Evolutionary conservation across 1,284 basidiomycete species (phyloP), one percentile per base, ranked within the genome.

Genomic region (Fomes fomentarius): DNA sequence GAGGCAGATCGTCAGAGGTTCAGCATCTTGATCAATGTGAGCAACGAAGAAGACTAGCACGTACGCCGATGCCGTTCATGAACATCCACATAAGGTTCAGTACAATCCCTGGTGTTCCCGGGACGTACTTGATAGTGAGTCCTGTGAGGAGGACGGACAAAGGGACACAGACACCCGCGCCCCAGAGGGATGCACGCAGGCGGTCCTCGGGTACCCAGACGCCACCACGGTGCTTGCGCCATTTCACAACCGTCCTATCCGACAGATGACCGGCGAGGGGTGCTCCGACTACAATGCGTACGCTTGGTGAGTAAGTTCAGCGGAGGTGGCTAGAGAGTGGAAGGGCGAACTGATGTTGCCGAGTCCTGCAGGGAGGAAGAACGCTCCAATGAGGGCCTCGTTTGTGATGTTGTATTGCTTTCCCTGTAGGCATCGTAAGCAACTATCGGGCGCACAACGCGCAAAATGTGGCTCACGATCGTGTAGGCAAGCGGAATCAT

Each of bases 191-290:
- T 0, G 78, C 81, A 10, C 76, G 71, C 22, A 88, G 73, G 4
- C 86, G 74, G 62, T 87, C 87, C 64, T 89, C 87, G 0, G 85
- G 83, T 3, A 75, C 72, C 79, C 74, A 79, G 14, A 69, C 58
- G 5, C 72, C 83, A 39, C 76, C 75, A 30, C 85, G 74, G n/a
- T 74, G 69, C 48, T 69, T 69, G 26, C 79, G 77, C 66, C 76
- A 82, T 11, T 64, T 66, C 15, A 72, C 66, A 21, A 89, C 74
- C 0, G 73, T 71, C 17, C 57, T 54, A 65, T 89, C 87, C 0
- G 84, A 83, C 2, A 80, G 59, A 3, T 72, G 70, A 0, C 85
- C 87, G 0, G 79, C 74, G 30, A 84, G 56, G 1, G 79, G 76
- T 0, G 81, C 76, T 0, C 84, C 85, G 30, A 82, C 79, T 82